These are phyloP conservation scores for Candolleomyces eurysporus DNA, from an alignment of 768 basidiomycete genomes.

Conservation along the genomic window DNA sequence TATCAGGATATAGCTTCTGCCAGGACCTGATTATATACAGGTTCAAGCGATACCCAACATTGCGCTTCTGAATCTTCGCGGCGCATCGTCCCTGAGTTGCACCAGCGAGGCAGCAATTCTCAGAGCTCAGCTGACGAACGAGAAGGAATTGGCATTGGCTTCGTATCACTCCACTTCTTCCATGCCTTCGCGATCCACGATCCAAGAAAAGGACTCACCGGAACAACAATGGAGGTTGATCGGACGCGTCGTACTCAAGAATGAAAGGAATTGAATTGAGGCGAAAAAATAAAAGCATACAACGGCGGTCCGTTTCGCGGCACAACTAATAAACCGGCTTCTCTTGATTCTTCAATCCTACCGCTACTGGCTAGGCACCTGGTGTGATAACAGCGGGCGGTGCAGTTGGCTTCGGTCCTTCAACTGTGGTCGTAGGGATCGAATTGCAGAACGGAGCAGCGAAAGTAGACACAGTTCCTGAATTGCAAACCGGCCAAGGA, in stretches of 20 bases:
- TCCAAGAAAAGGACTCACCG: neutral
- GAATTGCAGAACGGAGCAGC: constrained; percentile 7
- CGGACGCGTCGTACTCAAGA: neutral
- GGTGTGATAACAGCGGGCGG: neutral
- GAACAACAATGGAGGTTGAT: constrained; percentile 5
- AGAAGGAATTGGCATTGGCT: neutral
- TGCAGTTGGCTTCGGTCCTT: neutral
- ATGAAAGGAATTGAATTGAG: too few species aligned
- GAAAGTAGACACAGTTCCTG: neutral
- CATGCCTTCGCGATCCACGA: neutral
- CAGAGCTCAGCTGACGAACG: too few species aligned
- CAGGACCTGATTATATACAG: neutral
- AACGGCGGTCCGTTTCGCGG: neutral
- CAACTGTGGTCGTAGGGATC: neutral
- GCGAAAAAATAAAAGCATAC: too few species aligned
- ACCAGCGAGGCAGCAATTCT: too few species aligned
- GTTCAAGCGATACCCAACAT: too few species aligned
- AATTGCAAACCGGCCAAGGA: constrained; percentile 9
- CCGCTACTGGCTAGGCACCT: neutral
- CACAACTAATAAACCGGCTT: neutral
- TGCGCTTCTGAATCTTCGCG: too few species aligned
- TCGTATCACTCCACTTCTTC: neutral
- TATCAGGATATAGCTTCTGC: neutral
- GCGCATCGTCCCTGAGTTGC: too few species aligned
- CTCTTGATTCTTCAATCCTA: neutral